phyloP scores from a whole-genome alignment of 2,329 filamentous ascomycete genomes.

The Alternaria sp. region DNA sequence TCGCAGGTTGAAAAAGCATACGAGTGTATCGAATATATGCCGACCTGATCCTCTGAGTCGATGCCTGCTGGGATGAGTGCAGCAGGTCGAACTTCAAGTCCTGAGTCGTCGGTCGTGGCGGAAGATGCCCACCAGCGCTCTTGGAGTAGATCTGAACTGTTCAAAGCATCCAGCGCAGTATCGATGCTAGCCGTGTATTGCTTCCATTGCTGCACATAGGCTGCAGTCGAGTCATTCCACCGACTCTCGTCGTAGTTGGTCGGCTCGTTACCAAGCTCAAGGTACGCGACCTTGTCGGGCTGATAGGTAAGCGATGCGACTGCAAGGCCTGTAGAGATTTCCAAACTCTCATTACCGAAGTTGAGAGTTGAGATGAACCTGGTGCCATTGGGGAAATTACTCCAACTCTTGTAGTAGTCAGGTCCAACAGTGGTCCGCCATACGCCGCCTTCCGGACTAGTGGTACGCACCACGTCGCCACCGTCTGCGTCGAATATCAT shows the following conservation, averaged over 20 bases:
- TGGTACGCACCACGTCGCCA: conserved; percentile 12
- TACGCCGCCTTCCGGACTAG: conserved; percentile 12
- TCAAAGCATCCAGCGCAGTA: background rate
- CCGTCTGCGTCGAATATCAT: conserved; percentile 10
- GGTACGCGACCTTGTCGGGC: conserved; percentile 10
- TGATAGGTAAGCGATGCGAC: conserved; percentile 13
- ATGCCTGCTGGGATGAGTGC: conserved; percentile 17
- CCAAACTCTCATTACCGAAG: conserved; percentile 14
- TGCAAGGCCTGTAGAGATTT: conserved; percentile 12
- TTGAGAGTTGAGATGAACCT: conserved; percentile 17
- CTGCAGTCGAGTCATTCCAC: conserved; percentile 11
- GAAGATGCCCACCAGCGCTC: conserved; percentile 20
- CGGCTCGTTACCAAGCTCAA: conserved; percentile 17
- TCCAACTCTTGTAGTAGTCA: conserved; percentile 14
- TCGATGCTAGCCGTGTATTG: conserved; percentile 12
- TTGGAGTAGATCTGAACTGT: background rate
- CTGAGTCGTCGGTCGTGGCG: conserved; percentile 14
- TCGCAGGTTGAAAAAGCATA: conserved; percentile 14
- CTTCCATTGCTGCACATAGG: conserved; percentile 15
- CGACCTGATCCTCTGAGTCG: conserved; percentile 7
- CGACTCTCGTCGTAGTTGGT: conserved; percentile 11
- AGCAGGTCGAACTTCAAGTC: conserved; percentile 10
- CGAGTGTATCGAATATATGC: conserved; percentile 12
- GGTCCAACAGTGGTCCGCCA: conserved; percentile 16
- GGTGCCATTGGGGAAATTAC: conserved; percentile 15